Conservation (phyloP, 192 early-diverging fungal species). For the Phlyctochytrium arcticum region DNA sequence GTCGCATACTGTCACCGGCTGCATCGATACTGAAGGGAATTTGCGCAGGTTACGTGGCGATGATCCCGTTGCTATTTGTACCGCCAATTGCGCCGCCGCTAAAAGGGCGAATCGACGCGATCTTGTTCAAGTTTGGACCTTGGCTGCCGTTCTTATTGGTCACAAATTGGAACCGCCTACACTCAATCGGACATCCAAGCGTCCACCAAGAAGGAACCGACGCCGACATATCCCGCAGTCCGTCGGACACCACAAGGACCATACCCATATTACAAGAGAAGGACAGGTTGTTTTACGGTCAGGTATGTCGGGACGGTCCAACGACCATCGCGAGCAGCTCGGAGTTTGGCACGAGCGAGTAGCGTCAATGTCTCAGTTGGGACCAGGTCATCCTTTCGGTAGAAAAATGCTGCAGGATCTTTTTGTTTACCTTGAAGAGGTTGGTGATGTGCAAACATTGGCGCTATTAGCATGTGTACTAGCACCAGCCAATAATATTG, state of each 20-base stretch:
- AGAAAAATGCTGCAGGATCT: constrained; percentile 38
- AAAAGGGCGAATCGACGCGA: constrained; percentile 46
- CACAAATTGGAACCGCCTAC: not conserved
- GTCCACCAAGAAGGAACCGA: not conserved
- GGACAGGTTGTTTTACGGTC: not conserved
- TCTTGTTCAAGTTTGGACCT: constrained; percentile 60
- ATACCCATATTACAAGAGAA: not conserved
- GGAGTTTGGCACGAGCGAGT: no score
- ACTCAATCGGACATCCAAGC: constrained; percentile 24
- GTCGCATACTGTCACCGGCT: not conserved
- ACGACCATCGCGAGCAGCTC: no score
- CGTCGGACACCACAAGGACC: not conserved
- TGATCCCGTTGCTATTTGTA: constrained; percentile 56
- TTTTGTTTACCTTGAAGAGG: constrained; percentile 46
- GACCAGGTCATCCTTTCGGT: constrained; percentile 35
- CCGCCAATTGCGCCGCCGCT: constrained; percentile 57
- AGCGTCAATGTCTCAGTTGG: no score
- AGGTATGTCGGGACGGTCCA: not conserved
- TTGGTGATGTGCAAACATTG: constrained; percentile 64
- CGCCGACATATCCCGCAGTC: not conserved
- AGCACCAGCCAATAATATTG: not conserved
- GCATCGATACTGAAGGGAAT: constrained; percentile 1
- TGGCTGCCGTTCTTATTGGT: constrained; percentile 50
- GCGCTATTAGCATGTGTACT: constrained; percentile 65
- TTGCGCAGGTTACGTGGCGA: constrained; percentile 50